phyloP scores from a whole-genome alignment of 2,329 filamentous ascomycete genomes.

The Cladosporium phlei region DNA sequence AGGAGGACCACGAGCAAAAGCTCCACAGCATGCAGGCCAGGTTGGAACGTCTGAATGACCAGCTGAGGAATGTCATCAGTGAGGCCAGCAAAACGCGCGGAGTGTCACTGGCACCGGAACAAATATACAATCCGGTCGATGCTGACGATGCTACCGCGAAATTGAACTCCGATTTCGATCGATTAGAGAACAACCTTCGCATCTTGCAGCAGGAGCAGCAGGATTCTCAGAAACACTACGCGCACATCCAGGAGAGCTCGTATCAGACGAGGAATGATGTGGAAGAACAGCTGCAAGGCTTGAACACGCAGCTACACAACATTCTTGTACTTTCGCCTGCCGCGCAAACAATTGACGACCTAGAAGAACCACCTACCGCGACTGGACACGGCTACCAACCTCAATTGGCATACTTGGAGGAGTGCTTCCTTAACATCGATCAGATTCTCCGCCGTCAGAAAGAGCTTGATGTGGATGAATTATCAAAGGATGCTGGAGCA shows the following conservation, averaged over 20 bases:
- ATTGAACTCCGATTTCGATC: constrained; percentile 23
- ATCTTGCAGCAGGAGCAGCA: constrained; percentile 26
- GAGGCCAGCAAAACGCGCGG: constrained; percentile 27
- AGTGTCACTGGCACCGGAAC: constrained; percentile 21
- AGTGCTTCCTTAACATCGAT: constrained; percentile 45
- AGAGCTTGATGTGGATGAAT: constrained; percentile 22
- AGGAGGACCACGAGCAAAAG: constrained; percentile 28
- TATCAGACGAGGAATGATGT: constrained; percentile 24
- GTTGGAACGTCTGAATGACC: constrained; percentile 30
- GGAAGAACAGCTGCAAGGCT: constrained; percentile 28
- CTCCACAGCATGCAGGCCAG: constrained; percentile 28
- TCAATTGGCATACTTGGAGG: constrained; percentile 65
- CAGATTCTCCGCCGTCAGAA: constrained; percentile 27
- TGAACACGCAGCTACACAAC: constrained; percentile 30
- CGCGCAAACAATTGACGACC: constrained; percentile 48
- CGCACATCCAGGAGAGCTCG: constrained; percentile 22
- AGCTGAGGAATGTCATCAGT: constrained; percentile 28
- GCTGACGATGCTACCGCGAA: constrained; percentile 15
- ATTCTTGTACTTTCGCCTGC: constrained; percentile 40
- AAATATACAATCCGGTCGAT: constrained; percentile 14
- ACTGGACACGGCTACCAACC: constrained; percentile 57
- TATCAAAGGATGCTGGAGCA: constrained; percentile 13
- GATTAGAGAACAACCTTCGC: constrained; percentile 26
- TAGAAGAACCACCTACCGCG: constrained; percentile 56
- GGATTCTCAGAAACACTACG: constrained; percentile 22